Evolutionary conservation across 2,329 filamentous ascomycete genomes (phyloP).

Genomic region (Thyridium curvatum): DNA sequence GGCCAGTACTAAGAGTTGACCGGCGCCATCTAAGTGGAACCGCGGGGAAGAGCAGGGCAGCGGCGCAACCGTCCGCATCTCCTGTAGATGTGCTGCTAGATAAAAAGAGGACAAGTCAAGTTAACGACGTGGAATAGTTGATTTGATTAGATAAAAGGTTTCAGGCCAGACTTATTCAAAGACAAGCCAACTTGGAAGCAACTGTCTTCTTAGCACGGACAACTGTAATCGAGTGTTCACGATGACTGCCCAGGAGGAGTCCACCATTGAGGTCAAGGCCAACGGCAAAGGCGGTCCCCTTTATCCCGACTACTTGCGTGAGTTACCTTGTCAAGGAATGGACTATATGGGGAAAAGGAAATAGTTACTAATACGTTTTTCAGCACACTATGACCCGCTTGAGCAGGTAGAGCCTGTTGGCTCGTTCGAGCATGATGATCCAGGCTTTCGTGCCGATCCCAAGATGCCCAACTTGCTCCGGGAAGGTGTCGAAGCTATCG

Average conservation of each 20-base stretch:
- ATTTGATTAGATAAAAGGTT: no score
- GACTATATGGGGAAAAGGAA: background rate
- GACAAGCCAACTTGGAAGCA: no score
- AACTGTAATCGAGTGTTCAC: background rate
- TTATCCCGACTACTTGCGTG: conserved; percentile 15
- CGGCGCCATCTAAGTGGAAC: no score
- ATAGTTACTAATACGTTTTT: background rate
- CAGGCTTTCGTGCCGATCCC: conserved; percentile 15
- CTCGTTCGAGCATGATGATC: conserved; percentile 15
- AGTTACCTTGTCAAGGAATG: conserved; percentile 2
- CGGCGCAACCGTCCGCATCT: no score
- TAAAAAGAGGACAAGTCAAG: no score
- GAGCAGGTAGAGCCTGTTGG: conserved; percentile 15
- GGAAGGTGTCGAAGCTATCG: conserved; percentile 11
- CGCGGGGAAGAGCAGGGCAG: no score
- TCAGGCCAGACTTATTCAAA: no score
- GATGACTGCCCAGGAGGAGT: background rate
- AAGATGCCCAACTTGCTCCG: conserved; percentile 14
- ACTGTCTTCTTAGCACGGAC: no score
- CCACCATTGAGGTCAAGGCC: background rate
- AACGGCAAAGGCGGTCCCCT: conserved; percentile 5
- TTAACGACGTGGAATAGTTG: no score
- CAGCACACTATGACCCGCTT: conserved; percentile 16
- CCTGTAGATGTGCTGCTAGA: no score
- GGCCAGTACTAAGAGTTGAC: no score